Conservation (phyloP, 1,284 basidiomycete genomes). For the Papiliotrema terrestris region DNA sequence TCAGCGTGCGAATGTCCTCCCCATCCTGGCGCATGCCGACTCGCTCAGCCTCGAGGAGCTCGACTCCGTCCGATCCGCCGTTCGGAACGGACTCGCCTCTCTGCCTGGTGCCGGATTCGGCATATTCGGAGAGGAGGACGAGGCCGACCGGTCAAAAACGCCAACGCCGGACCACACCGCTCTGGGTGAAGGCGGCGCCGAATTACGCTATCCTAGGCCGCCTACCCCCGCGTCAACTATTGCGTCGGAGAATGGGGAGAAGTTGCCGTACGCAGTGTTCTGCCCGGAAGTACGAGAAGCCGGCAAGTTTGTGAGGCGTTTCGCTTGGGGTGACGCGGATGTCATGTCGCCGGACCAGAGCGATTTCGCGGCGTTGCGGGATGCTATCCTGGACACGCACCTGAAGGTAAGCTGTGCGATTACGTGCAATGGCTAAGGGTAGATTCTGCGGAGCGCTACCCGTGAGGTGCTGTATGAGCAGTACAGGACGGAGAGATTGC, state of each 20-base stretch:
- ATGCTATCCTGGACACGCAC: conserved; percentile 25
- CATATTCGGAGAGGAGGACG: conserved; percentile 14
- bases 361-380: conserved; percentile 29
- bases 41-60: conserved; percentile 32
- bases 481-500: conserved; percentile 40
- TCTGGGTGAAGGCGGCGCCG: background rate
- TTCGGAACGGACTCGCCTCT: conserved; percentile 25
- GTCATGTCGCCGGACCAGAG: conserved; percentile 26
- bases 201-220: background rate
- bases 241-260: background rate
- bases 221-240: conserved; percentile 4
- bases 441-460: conserved; percentile 31
- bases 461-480: conserved; percentile 43
- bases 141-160: conserved; percentile 4
- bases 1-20: conserved; percentile 37
- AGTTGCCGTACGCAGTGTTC: conserved; percentile 24
- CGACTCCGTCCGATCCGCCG: conserved; percentile 16
- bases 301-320: conserved; percentile 17
- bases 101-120: conserved; percentile 19
- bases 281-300: conserved; percentile 3
- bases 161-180: background rate
- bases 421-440: background rate
- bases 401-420: conserved; percentile 12
- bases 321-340: conserved; percentile 37
- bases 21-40: conserved; percentile 38